phyloP scores from a whole-genome alignment of 371 early-diverging fungal genomes.

The Circinella minor region DNA sequence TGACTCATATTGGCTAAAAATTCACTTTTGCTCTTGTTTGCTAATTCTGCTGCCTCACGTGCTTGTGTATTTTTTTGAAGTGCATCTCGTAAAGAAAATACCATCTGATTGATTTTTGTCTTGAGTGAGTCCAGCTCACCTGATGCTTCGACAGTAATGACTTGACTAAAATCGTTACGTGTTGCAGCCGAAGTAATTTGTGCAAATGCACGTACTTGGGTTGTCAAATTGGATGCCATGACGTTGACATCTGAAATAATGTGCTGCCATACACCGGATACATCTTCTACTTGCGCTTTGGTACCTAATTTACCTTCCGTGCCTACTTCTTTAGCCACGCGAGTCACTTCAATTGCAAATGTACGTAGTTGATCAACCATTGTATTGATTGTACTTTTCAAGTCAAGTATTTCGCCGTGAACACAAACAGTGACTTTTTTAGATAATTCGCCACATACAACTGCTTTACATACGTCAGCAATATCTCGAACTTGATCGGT shows the following conservation, averaged over 20 bases:
- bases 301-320: constrained; percentile 53
- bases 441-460: constrained; percentile 56
- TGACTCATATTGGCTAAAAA: constrained; percentile 75
- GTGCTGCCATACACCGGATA: constrained; percentile 56
- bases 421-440: constrained; percentile 36
- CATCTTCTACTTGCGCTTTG: constrained; percentile 42
- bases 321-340: constrained; percentile 52
- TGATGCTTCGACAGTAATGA: constrained; percentile 68
- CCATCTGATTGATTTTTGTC: constrained; percentile 74
- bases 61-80: constrained; percentile 67
- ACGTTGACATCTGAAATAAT: constrained; percentile 54
- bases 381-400: constrained; percentile 46
- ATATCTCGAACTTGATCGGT: constrained; percentile 60
- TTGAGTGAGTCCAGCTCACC: constrained; percentile 75
- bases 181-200: constrained; percentile 61
- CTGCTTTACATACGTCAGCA: constrained; percentile 58
- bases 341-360: constrained; percentile 48
- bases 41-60: constrained; percentile 43
- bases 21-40: constrained; percentile 70
- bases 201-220: constrained; percentile 61
- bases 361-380: constrained; percentile 54
- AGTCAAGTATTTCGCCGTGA: constrained; percentile 41
- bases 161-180: constrained; percentile 60
- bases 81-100: constrained; percentile 63
- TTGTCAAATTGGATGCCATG: constrained; percentile 53